These are phyloP conservation scores for Artomyces pyxidatus DNA, from an alignment of 768 basidiomycete species.

Conservation along the genomic window DNA sequence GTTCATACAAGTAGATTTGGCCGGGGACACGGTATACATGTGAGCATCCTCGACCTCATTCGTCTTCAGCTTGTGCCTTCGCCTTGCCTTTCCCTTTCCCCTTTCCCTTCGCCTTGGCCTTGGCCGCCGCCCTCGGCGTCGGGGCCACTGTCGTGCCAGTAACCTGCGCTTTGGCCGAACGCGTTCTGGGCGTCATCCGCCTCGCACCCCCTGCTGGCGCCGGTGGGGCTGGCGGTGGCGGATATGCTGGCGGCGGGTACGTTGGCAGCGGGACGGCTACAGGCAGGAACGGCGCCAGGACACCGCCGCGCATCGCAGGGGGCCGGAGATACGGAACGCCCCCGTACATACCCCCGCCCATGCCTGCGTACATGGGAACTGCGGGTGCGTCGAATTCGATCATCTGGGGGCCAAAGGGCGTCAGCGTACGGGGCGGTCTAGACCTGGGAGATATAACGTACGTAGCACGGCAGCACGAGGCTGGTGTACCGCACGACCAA, in stretches of 20 bases:
- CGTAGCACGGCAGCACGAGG: background rate
- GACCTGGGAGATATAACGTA: background rate
- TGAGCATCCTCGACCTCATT: too few species aligned
- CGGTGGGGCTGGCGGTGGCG: background rate
- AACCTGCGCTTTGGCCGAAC: too few species aligned
- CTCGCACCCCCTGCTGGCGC: background rate
- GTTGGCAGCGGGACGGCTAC: background rate
- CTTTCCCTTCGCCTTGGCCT: background rate
- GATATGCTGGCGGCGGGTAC: background rate
- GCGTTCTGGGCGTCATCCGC: background rate
- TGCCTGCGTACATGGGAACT: background rate
- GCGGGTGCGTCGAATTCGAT: background rate
- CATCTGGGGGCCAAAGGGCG: background rate
- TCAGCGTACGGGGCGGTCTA: background rate
- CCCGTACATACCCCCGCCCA: background rate
- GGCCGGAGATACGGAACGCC: background rate
- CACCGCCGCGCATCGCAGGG: background rate
- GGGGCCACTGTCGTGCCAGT: too few species aligned
- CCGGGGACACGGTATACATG: too few species aligned
- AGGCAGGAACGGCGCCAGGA: background rate
- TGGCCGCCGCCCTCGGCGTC: background rate
- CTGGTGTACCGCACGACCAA: background rate
- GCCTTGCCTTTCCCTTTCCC: background rate
- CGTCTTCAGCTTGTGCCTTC: background rate
- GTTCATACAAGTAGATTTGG: too few species aligned